Evolutionary conservation across 441 rosid genomes (phyloP).

Genomic region (Omphalea diandra): DNA sequence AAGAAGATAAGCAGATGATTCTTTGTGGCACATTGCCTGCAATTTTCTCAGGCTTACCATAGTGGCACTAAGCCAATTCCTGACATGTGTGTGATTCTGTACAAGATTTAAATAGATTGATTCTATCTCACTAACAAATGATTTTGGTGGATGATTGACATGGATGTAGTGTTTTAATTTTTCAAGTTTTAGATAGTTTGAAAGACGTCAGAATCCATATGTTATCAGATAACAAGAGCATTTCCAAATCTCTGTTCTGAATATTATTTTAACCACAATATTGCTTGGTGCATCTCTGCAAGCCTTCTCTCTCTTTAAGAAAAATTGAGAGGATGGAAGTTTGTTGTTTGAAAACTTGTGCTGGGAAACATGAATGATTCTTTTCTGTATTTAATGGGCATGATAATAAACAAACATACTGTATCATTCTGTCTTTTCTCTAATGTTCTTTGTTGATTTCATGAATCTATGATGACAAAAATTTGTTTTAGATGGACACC

Average conservation of each 20-base stretch:
- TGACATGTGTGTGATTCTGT: background rate
- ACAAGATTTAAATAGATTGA: background rate
- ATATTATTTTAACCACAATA: background rate
- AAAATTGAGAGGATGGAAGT: background rate
- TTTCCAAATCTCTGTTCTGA: background rate
- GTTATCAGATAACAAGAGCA: background rate
- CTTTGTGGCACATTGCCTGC: background rate
- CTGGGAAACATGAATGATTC: background rate
- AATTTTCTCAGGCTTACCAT: background rate
- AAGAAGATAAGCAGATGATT: background rate
- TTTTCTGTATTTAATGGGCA: background rate
- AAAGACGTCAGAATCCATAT: background rate
- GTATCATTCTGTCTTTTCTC: background rate
- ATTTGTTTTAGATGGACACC: conserved; percentile 66
- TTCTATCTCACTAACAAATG: background rate
- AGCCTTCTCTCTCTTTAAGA: background rate
- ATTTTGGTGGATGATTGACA: background rate
- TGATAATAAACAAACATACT: background rate
- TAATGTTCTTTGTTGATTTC: conserved; percentile 8
- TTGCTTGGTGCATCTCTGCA: background rate
- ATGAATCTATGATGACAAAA: conserved; percentile 12
- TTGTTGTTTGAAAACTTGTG: background rate
- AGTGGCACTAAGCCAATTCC: background rate
- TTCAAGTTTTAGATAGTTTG: background rate
- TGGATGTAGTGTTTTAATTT: background rate